phyloP scores from a whole-genome alignment of 352 stramenopile species.

The Phytophthora fragariaefolia region DNA sequence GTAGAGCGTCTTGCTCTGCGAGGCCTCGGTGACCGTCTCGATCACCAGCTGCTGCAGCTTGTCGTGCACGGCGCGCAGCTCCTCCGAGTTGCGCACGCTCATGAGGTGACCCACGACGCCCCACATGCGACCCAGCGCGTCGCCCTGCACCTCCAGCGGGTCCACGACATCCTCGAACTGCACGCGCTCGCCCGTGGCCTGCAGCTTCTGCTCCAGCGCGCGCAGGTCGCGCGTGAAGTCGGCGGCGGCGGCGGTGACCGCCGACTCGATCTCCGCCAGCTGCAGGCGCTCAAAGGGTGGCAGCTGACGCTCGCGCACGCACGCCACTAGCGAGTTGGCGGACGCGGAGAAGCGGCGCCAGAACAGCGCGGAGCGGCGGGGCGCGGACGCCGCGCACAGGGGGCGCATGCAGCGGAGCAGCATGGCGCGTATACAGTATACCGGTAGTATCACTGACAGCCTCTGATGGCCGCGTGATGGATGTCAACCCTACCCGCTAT shows the following conservation, averaged over 20 bases:
- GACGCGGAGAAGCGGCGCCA: slow-evolving; percentile 29
- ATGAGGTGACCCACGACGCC: slow-evolving; percentile 97
- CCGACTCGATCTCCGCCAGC: slow-evolving; percentile 66
- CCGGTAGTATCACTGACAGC: slow-evolving; percentile 3
- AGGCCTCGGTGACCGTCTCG: slow-evolving; percentile 91
- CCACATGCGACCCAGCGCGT: slow-evolving; percentile 94
- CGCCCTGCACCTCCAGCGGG: slow-evolving; percentile 92
- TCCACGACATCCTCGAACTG: slow-evolving; percentile 92
- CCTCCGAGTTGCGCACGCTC: slow-evolving; percentile 96
- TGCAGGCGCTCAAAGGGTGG: slow-evolving; percentile 75
- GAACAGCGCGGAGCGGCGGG: slow-evolving; percentile 24
- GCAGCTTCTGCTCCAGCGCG: slow-evolving; percentile 51
- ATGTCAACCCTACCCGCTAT: slow-evolving; percentile 1
- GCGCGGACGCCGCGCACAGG: slow-evolving; percentile 13
- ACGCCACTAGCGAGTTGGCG: slow-evolving; percentile 61
- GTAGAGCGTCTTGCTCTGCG: slow-evolving; percentile 94
- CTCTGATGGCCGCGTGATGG: slow-evolving; percentile 9
- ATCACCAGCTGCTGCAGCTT: slow-evolving; percentile 94
- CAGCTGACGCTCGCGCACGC: slow-evolving; percentile 63
- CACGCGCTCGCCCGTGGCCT: slow-evolving; percentile 29
- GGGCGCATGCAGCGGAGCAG: slow-evolving; percentile 37
- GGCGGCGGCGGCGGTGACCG: slow-evolving; percentile 57
- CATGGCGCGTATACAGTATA: slow-evolving; percentile 24
- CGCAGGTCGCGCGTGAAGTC: slow-evolving; percentile 60
- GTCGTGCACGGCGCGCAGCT: slow-evolving; percentile 94